phyloP scores from a whole-genome alignment of 164 flowering plant species.

The Sextonia rubra region DNA sequence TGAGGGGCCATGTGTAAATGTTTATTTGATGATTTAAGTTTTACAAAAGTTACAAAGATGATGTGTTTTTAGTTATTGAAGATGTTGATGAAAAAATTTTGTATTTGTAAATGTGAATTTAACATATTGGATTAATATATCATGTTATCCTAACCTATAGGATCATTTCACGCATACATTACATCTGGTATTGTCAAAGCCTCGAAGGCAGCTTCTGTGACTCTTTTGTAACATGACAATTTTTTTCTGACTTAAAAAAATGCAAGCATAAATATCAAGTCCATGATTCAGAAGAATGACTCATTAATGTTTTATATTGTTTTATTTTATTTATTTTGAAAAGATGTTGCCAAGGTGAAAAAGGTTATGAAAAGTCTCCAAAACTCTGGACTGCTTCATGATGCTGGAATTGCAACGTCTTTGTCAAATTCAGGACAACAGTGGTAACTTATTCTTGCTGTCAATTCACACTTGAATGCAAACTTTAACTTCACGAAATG shows the following conservation, averaged over 20 bases:
- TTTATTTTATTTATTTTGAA: conserved; percentile 5
- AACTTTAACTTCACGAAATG: background rate
- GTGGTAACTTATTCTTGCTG: conserved; percentile 39
- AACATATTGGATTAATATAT: background rate
- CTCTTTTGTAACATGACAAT: background rate
- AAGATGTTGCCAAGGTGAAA: conserved; percentile 47
- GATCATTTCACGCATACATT: too few species aligned
- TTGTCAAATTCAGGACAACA: conserved; percentile 73
- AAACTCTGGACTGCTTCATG: conserved; percentile 57
- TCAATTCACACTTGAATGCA: background rate
- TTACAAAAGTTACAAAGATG: background rate
- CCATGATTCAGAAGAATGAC: conserved; percentile 1
- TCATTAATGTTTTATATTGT: background rate
- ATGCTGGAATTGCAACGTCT: conserved; percentile 81
- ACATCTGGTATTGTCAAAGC: background rate
- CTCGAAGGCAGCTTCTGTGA: background rate
- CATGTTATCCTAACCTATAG: too few species aligned
- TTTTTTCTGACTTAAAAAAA: background rate
- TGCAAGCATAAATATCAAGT: background rate
- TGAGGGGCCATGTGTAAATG: background rate
- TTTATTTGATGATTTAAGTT: background rate
- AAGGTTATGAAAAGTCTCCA: conserved; percentile 47
- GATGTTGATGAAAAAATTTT: too few species aligned
- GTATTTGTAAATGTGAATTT: background rate
- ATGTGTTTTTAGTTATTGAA: background rate